These are phyloP conservation scores for Camellia lanceoleosa DNA, from an alignment of 148 eudicot genomes.

Conservation along the genomic window DNA sequence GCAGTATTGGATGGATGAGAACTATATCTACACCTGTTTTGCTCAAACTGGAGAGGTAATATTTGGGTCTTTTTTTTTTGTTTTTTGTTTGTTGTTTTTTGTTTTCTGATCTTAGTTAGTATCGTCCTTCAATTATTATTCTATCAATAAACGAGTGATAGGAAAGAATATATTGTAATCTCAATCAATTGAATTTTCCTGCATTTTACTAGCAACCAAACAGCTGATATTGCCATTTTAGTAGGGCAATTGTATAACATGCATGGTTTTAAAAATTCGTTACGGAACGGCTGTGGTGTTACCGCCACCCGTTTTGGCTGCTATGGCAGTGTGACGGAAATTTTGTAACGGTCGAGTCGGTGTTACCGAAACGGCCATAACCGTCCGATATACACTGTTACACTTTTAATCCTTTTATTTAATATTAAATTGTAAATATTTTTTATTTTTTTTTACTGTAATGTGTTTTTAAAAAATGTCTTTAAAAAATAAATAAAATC, in stretches of 20 bases:
- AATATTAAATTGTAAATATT: no score
- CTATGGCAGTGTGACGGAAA: no score
- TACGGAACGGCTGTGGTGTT: no score
- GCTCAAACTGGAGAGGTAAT: conserved; percentile 72
- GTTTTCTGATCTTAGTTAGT: background rate
- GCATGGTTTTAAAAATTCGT: no score
- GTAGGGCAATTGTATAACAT: background rate
- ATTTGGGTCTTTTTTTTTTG: background rate
- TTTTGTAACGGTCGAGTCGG: no score
- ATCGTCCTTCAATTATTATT: background rate
- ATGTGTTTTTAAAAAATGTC: no score
- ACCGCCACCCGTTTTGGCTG: no score
- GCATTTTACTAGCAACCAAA: background rate
- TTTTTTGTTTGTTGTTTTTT: background rate
- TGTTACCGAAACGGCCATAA: no score
- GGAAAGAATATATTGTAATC: background rate
- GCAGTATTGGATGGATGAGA: conserved; percentile 97
- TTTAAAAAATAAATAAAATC: no score
- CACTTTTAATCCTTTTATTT: no score
- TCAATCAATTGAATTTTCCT: background rate
- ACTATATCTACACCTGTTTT: conserved; percentile 54
- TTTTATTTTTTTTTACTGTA: no score
- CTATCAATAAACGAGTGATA: background rate
- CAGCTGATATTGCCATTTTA: background rate
- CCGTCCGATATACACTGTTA: no score